Evolutionary conservation across 2,329 filamentous ascomycete species (phyloP).

Genomic region (Nothopassalora personata): DNA sequence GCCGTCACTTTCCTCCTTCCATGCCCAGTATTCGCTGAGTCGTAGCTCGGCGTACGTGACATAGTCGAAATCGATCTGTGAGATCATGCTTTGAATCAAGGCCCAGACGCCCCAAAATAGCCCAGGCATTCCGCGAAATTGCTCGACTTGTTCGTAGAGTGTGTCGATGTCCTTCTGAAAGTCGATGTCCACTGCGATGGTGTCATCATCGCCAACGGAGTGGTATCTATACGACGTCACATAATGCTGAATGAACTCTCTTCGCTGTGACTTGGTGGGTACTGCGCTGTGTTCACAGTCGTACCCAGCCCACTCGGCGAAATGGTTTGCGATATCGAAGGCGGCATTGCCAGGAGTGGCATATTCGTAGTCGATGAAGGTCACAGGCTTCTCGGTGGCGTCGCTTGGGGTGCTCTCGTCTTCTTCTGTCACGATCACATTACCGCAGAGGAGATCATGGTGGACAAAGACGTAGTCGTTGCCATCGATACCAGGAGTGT

Average conservation of each 20-base stretch:
- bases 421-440: slow-evolving; percentile 70
- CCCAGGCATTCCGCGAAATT: slow-evolving; percentile 82
- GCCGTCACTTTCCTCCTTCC: slow-evolving; percentile 70
- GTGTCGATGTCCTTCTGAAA: slow-evolving; percentile 60
- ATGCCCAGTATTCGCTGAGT: slow-evolving; percentile 87
- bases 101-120: slow-evolving; percentile 94
- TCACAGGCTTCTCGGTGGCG: slow-evolving; percentile 44
- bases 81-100: slow-evolving; percentile 88
- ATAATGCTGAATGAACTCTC: slow-evolving; percentile 79
- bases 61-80: slow-evolving; percentile 95
- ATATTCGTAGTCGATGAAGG: slow-evolving; percentile 98
- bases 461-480: slow-evolving; percentile 86
- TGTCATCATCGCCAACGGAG: slow-evolving; percentile 37
- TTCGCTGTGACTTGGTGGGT: slow-evolving; percentile 70
- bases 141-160: slow-evolving; percentile 75
- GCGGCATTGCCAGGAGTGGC: slow-evolving; percentile 88
- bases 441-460: slow-evolving; percentile 92
- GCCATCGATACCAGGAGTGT: slow-evolving; percentile 68
- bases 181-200: slow-evolving; percentile 41
- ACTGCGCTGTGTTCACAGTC: slow-evolving; percentile 85
- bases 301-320: slow-evolving; percentile 96
- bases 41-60: slow-evolving; percentile 81
- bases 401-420: slow-evolving; percentile 20
- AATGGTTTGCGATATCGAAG: slow-evolving; percentile 96
- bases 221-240: slow-evolving; percentile 61